These are phyloP conservation scores for Pouteria glomerata DNA, from an alignment of 148 eudicot genomes.

Conservation along the genomic window DNA sequence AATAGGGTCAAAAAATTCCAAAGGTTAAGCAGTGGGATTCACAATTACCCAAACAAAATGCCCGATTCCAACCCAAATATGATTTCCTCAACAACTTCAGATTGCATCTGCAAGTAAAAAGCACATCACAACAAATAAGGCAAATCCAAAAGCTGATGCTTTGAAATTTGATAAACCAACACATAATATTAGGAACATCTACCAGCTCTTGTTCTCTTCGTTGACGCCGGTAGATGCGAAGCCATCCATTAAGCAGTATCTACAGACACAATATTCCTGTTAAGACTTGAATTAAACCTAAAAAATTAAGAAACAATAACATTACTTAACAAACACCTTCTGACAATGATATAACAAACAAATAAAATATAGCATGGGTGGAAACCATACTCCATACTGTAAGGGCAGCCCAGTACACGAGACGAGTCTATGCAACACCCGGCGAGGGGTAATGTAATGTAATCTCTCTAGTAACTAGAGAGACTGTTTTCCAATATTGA, in stretches of 20 bases:
- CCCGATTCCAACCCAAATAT: constrained; percentile 97
- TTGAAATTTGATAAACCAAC: background rate
- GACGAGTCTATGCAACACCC: too few relatives aligned
- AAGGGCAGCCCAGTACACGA: too few relatives aligned
- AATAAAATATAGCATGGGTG: background rate
- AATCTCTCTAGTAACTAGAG: too few relatives aligned
- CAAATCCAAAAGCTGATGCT: constrained; percentile 2
- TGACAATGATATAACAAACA: background rate
- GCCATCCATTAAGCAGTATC: constrained; percentile 91
- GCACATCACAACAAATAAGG: constrained; percentile 4
- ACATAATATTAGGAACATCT: constrained; percentile 13
- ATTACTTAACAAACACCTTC: background rate
- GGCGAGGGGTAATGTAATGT: too few relatives aligned
- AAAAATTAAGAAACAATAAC: background rate
- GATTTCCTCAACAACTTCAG: constrained; percentile 94
- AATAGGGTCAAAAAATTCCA: background rate
- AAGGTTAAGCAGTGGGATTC: background rate
- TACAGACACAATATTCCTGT: constrained; percentile 19
- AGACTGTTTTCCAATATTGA: too few relatives aligned
- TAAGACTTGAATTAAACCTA: background rate
- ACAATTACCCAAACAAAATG: constrained; percentile 86
- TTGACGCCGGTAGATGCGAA: constrained; percentile 86
- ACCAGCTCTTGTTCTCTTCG: constrained; percentile 96
- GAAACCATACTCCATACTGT: too few relatives aligned
- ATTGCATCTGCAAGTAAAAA: constrained; percentile 68